Base-by-base conservation (phyloP, 805 yeast genomes). In the Saturnispora gosingensis region DNA sequence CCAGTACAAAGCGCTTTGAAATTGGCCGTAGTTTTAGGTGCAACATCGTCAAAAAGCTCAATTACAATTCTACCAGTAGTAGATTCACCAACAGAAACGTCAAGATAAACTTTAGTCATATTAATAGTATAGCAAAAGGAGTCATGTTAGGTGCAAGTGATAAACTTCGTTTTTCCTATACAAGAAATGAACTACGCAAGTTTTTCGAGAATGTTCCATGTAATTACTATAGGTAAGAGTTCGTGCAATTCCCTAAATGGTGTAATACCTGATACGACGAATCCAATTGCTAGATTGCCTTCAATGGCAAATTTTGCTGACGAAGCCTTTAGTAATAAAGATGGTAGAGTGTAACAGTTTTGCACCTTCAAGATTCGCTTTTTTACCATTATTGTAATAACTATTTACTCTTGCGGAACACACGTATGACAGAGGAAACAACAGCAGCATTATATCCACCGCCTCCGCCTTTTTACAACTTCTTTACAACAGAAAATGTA, bases 1-100 rank as follows among this genome's bases (percentile, higher is more conserved):
- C 97, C 97, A 40, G 96, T 84, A 68, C 95, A 84, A 52, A 91
- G 71, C 4, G 91, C 88, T 54, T 88, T 77, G 74, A 90, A 90
- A 71, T 90, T 90, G 61, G 87, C 96, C 10, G 91, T 85, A 1
- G 97, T 88, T 65, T 81, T 84, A 49, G 97, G 97, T 11, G 85
- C 95, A 30, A 84, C 55, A 35, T 61, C 64, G 51, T 60, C 57
- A 56, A 72, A 76, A 45, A 91, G 73, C 64, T 88, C 89, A 64
- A 91, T 82, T 11, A 83, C 84, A 43, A 86, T 76, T 61, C 95
- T 80, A 35, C 97, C 97, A 52, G 77, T 74, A 4, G 79, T 71
- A 52, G 71, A 74, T 24, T 78, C 85, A 48, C 85, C 91, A 57
- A 88, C 81, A 7, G 90, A 69, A 58, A 91, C 75, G 62, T 91